Evolutionary conservation across 345 rosid genomes (phyloP).

Genomic region (Geranium brycei): DNA sequence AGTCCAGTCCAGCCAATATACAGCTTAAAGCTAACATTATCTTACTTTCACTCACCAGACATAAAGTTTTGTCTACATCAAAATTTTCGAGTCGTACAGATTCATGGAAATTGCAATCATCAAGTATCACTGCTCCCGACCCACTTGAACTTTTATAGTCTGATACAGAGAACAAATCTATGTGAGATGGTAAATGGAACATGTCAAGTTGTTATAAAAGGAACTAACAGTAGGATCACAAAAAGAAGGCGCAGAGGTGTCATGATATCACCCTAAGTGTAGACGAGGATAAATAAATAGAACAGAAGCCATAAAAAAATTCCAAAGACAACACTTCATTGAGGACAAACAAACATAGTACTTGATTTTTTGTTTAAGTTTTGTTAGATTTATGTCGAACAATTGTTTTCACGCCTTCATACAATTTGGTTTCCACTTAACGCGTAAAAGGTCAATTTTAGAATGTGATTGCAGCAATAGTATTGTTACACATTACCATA

Average conservation of each 20-base stretch:
- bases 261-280: too few relatives aligned
- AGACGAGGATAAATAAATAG: too few relatives aligned
- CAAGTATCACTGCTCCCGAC: slow-evolving; percentile 75
- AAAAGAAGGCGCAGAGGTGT: background rate
- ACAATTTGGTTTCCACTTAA: background rate
- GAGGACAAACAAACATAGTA: background rate
- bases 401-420: background rate
- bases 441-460: background rate
- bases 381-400: background rate
- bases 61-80: slow-evolving; percentile 72
- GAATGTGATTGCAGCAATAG: background rate
- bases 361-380: background rate
- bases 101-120: slow-evolving; percentile 98
- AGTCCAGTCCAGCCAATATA: background rate
- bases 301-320: background rate
- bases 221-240: background rate
- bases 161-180: slow-evolving; percentile 24
- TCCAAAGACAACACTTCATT: background rate
- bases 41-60: slow-evolving; percentile 52
- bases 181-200: slow-evolving; percentile 1
- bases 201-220: background rate
- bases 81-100: slow-evolving; percentile 92
- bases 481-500: slow-evolving; percentile 40
- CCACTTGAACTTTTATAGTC: slow-evolving; percentile 81
- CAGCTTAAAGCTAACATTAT: slow-evolving; percentile 1